Base-by-base conservation (phyloP, 1,139 yeast species). In the Suhomyces guaymorum region DNA sequence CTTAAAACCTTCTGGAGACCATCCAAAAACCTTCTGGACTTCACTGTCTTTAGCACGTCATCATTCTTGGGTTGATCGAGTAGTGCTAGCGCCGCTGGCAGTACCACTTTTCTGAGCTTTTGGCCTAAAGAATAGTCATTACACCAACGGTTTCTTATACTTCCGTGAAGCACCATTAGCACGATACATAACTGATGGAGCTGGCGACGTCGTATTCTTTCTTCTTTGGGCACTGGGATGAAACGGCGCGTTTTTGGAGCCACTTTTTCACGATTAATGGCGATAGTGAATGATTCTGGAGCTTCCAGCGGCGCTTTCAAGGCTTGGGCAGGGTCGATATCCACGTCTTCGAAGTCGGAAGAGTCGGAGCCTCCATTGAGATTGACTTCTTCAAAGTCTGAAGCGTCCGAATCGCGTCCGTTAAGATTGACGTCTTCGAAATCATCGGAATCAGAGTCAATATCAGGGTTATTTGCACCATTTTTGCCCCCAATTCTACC, bases 61-160 rank as follows among this genome's bases (percentile, higher is more conserved):
- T 30, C 14, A 11, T 33, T 43, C 23, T 26, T 47, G 50, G 35
- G 65, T 59, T 15, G 84, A 78, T 69, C 71, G 28, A 84, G 54
- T 41, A 77, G 62, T 12, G 62, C 63, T 28, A 66, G 62, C 2
- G 75, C 61, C 9, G 22, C 10, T 2, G 57, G 61, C 0, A 86
- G 77, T 2, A 86, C 68, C 4, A 70, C 47, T n/a, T 57, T 58
- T 23, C 67, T 58, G 9, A 83, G 51, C 12, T 51, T 45, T 12
- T 48, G 41, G 29, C 69, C 63, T 3, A 86, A 52, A 2, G 52
- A 49, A 4, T 55, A 48, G 48, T 80, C 77, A 43, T 78, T 79
- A 42, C 89, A 75, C 95, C 96, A 88, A n/a, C 61, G 49, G 54
- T 88, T 90, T 12, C 95, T 66, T 2, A 77, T 48, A 1, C 70